A percentile compares a stretch with the other conserved stretches of the same genome.
phyloP scores from a whole-genome alignment of 768 basidiomycete genomes.

The Peribolospora baueri region DNA sequence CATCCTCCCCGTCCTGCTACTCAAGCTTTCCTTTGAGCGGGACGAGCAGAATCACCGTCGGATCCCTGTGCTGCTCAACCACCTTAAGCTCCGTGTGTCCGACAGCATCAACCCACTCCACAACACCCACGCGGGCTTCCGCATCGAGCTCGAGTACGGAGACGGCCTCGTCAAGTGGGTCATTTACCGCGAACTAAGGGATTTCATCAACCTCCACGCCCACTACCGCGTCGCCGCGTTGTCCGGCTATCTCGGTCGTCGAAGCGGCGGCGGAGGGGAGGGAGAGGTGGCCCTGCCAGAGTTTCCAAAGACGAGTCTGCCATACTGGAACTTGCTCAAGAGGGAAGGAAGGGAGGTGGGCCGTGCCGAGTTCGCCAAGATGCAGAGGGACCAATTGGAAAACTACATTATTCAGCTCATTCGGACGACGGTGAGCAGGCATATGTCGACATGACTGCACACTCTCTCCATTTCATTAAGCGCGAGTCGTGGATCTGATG shows the following conservation, averaged over 20 bases:
- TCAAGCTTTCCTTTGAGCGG: constrained; percentile 50
- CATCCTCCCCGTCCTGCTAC: constrained; percentile 51
- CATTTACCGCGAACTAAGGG: constrained; percentile 59
- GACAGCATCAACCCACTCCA: constrained; percentile 66
- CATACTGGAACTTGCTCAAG: constrained; percentile 67
- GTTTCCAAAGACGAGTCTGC: constrained; percentile 64
- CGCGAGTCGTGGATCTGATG: neutral
- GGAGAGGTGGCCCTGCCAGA: constrained; percentile 55
- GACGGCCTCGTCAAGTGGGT: constrained; percentile 87
- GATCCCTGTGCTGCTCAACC: constrained; percentile 51
- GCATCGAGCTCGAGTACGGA: constrained; percentile 67
- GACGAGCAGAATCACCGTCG: constrained; percentile 67
- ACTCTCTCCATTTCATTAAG: neutral
- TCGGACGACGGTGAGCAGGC: constrained; percentile 48
- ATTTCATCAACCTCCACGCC: constrained; percentile 68
- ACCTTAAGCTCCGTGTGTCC: constrained; percentile 57
- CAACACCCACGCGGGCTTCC: constrained; percentile 51
- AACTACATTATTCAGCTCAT: constrained; percentile 70
- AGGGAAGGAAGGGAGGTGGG: constrained; percentile 27
- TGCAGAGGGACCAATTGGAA: constrained; percentile 62
- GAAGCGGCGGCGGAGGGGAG: constrained; percentile 31
- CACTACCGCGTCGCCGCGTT: constrained; percentile 49
- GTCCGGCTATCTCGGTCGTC: too few relatives aligned
- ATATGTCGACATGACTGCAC: neutral
- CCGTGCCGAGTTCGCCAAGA: constrained; percentile 49